Evolutionary conservation across 169 alveolate species (phyloP).

Genomic region (Miamiensis avidus): DNA sequence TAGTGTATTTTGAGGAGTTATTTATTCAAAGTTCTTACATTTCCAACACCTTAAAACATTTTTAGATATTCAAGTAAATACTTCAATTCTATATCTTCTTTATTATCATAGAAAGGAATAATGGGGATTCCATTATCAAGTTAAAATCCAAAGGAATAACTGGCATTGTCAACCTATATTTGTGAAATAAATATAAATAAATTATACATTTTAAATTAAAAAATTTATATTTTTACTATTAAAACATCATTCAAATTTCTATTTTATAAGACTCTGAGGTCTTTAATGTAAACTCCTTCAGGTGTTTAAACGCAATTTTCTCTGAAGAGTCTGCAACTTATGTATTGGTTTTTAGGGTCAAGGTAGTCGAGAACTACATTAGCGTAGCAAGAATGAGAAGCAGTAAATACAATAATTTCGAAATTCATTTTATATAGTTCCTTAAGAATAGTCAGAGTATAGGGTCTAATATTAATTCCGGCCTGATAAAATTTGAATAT

Average conservation of each 20-base stretch:
- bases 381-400: conserved; percentile 79
- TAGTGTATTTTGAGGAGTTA: not conserved
- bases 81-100: conserved; percentile 59
- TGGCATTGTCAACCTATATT: conserved; percentile 62
- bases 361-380: conserved; percentile 72
- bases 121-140: conserved; percentile 78
- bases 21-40: conserved; percentile 38
- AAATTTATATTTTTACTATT: not conserved
- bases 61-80: conserved; percentile 57
- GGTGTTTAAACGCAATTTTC: conserved; percentile 64
- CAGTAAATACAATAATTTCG: conserved; percentile 81
- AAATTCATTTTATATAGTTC: conserved; percentile 54
- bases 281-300: conserved; percentile 74
- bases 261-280: conserved; percentile 61
- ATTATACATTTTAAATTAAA: no score
- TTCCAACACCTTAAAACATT: conserved; percentile 39
- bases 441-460: conserved; percentile 55
- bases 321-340: conserved; percentile 70
- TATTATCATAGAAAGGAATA: conserved; percentile 65
- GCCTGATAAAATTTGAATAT: conserved; percentile 35
- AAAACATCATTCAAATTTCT: conserved; percentile 5
- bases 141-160: conserved; percentile 62
- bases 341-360: conserved; percentile 63
- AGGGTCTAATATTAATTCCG: conserved; percentile 78
- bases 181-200: no score